Base-by-base conservation (phyloP, 2,329 filamentous ascomycete genomes). In the Penicillium sclerotiorum region DNA sequence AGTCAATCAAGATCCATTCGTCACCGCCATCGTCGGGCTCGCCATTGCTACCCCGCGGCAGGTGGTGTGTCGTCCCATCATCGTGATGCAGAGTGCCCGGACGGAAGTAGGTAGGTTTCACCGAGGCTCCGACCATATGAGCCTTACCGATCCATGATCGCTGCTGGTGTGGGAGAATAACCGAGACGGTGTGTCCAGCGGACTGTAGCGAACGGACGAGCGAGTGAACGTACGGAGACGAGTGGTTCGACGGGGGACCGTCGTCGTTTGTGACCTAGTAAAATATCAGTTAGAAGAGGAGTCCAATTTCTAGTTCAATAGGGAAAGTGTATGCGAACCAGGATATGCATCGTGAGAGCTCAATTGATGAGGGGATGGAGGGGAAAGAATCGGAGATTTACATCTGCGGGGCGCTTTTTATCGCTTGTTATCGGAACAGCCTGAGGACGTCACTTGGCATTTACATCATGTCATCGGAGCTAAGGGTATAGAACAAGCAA, bases 61-160 rank as follows among this genome's bases (percentile, higher is more conserved):
- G 77, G 41, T 78, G 73, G 68, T 89, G 86, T 37, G 80, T 84
- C 13, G 84, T 86, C 47, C 88, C 88, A 55, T 89, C 84, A 45
- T 85, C 82, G 56, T 82, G 70, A 58, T 81, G 76, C 1, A 86
- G 73, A 2, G 80, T 81, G 11, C 79, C 80, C 0, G 84, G 84
- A 1, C 87, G 87, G 76, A 91, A 96, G 77, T 95, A 96, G 22
- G 83, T 80, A 8, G 91, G 91, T 68, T 87, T 90, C 54, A 95
- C 83, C 8, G 89, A 88, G 69, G 93, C 87, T 49, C 92, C 92
- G 63, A 97, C 91, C 65, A 97, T 89, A 73, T 97, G 94, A 2
- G 94, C 94, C 78, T 99, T 99, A 62, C 92, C 92, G 64, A 99
- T 97, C 94, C 94, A 99, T 49, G 91, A 96, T 55, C 93, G 86